A percentile compares a stretch with the other conserved stretches of the same genome.
Evolutionary conservation across 768 basidiomycete species (phyloP).

Genomic region (Leccinum barrowsii): DNA sequence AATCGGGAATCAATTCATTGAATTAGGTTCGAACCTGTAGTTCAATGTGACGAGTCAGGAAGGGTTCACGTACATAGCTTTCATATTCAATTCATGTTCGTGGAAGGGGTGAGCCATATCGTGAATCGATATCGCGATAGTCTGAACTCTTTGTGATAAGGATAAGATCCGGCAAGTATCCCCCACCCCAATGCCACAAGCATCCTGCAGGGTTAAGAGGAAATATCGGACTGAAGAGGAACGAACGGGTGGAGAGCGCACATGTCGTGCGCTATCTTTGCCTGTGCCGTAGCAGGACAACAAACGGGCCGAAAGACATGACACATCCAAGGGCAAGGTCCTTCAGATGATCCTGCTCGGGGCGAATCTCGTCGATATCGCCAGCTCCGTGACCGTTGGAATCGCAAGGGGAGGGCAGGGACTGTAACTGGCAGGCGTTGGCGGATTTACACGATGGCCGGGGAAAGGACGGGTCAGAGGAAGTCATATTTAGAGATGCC

Average conservation of each 20-base stretch:
- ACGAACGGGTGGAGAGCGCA: conserved; percentile 22
- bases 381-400: conserved; percentile 70
- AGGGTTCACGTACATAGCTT: conserved; percentile 50
- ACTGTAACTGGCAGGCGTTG: conserved; percentile 63
- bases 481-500: conserved; percentile 6
- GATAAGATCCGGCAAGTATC: conserved; percentile 12
- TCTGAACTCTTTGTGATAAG: conserved; percentile 44
- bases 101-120: conserved; percentile 67
- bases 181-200: background rate
- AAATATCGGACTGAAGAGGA: background rate
- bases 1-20: background rate
- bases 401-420: conserved; percentile 63
- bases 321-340: conserved; percentile 61
- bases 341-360: conserved; percentile 66
- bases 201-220: background rate
- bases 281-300: conserved; percentile 47
- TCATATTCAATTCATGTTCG: conserved; percentile 57
- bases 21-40: conserved; percentile 2
- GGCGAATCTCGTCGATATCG: conserved; percentile 62
- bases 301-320: conserved; percentile 66
- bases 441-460: conserved; percentile 57
- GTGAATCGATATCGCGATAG: conserved; percentile 59
- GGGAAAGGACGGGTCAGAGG: conserved; percentile 20
- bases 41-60: conserved; percentile 15
- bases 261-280: conserved; percentile 78